Conservation (phyloP, 202 grass and related monocot species). For the Saccharum hybrid region DNA sequence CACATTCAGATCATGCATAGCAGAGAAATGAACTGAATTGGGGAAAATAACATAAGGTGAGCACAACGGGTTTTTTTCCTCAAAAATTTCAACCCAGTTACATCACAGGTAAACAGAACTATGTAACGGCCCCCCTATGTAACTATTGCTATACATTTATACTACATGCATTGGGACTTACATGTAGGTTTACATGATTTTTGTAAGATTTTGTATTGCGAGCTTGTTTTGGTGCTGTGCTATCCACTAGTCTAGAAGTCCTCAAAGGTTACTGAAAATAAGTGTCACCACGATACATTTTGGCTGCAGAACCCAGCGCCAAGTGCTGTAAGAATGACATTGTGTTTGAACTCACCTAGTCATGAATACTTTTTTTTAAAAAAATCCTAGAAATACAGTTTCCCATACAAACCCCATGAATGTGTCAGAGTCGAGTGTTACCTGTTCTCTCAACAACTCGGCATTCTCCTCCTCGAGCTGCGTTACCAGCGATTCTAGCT, state of each 20-base stretch:
- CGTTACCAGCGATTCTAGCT: slow-evolving; percentile 79
- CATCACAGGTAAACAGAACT: not conserved
- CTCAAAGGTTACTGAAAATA: slow-evolving; percentile 3
- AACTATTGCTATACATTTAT: not conserved
- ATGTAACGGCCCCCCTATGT: not conserved
- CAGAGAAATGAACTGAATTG: not conserved
- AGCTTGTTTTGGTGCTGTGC: not conserved
- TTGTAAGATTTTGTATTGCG: not conserved
- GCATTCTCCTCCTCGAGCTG: slow-evolving; percentile 91
- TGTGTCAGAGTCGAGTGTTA: slow-evolving; percentile 34
- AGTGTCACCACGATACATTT: not conserved
- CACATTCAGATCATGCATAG: not conserved
- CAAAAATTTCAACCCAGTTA: not conserved
- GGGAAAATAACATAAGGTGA: not conserved
- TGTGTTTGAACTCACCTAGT: slow-evolving; percentile 9
- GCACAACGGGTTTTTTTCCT: not conserved
- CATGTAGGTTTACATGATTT: not conserved
- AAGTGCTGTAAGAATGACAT: not conserved
- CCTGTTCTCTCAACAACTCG: slow-evolving; percentile 69
- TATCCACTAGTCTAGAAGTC: not conserved
- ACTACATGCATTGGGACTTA: not conserved
- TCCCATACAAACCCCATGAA: not conserved
- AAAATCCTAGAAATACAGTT: not conserved
- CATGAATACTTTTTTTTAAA: not conserved
- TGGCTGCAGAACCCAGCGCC: not conserved